Evolutionary conservation across 106 monocot species (phyloP).

Genomic region (Dendrobium officinale): DNA sequence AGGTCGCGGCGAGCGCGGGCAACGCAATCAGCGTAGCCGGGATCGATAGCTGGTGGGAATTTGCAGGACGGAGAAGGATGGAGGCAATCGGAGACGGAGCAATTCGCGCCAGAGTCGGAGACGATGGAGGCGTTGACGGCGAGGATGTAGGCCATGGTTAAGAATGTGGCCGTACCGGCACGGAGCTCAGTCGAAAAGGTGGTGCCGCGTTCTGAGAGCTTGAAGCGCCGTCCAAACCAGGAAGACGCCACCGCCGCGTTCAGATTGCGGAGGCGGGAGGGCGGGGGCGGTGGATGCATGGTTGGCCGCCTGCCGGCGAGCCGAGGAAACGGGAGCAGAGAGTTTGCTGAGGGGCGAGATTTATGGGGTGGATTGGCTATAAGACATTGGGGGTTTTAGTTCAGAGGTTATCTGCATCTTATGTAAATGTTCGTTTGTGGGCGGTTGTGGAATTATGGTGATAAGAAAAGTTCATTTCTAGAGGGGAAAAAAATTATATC

Average conservation of each 20-base stretch:
- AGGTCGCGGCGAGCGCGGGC: conserved; percentile 37
- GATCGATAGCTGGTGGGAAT: conserved; percentile 27
- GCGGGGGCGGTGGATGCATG: too few species aligned
- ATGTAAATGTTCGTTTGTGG: too few species aligned
- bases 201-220: conserved; percentile 13
- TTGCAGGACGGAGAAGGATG: conserved; percentile 17
- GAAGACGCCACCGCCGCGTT: conserved; percentile 16
- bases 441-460: too few species aligned
- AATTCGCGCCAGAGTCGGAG: conserved; percentile 40
- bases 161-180: conserved; percentile 42
- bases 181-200: conserved; percentile 45
- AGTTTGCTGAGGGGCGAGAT: too few species aligned
- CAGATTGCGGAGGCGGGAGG: background rate
- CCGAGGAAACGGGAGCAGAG: background rate
- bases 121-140: conserved; percentile 44
- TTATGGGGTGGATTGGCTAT: too few species aligned
- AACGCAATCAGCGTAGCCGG: conserved; percentile 35
- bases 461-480: too few species aligned
- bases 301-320: too few species aligned
- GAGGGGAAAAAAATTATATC: too few species aligned
- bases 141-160: conserved; percentile 42
- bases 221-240: conserved; percentile 16
- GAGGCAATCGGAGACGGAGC: conserved; percentile 26
- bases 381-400: too few species aligned
- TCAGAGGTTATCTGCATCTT: too few species aligned